Conservation (phyloP, 2,329 filamentous ascomycete species). For the Xylariales sp. region DNA sequence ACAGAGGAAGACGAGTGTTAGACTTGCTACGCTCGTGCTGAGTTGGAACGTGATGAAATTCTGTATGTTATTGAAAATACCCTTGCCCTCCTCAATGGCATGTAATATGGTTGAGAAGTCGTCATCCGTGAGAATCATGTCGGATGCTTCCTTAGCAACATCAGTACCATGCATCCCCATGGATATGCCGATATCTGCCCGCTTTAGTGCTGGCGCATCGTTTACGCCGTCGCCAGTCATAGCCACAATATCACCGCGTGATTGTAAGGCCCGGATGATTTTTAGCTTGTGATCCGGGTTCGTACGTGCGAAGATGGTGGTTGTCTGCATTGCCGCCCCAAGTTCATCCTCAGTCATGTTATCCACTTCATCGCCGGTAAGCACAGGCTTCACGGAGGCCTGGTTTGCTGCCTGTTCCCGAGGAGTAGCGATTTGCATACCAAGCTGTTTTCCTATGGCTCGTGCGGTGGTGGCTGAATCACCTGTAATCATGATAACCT, state of each 20-base stretch:
- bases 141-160: conserved; percentile 95
- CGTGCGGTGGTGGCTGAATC: conserved; percentile 95
- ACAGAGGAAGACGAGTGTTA: conserved; percentile 91
- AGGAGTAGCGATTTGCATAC: conserved; percentile 79
- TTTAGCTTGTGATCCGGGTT: conserved; percentile 99
- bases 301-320: conserved; percentile 94
- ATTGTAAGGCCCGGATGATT: conserved; percentile 90
- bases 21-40: conserved; percentile 92
- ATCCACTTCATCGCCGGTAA: conserved; percentile 93
- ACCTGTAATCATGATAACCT: conserved; percentile 99
- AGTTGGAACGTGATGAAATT: conserved; percentile 99
- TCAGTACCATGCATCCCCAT: conserved; percentile 97
- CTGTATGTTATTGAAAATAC: conserved; percentile 99
- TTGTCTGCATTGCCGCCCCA: conserved; percentile 84
- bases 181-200: conserved; percentile 95
- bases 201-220: conserved; percentile 95
- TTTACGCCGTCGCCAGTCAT: conserved; percentile 99
- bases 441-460: conserved; percentile 93
- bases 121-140: conserved; percentile 92
- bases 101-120: conserved; percentile 92
- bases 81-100: conserved; percentile 98
- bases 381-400: conserved; percentile 74
- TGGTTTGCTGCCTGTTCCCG: conserved; percentile 65
- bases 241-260: conserved; percentile 93
- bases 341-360: conserved; percentile 88